Conservation (phyloP, 1,139 yeast species). For the Arxiozyma bovina region DNA sequence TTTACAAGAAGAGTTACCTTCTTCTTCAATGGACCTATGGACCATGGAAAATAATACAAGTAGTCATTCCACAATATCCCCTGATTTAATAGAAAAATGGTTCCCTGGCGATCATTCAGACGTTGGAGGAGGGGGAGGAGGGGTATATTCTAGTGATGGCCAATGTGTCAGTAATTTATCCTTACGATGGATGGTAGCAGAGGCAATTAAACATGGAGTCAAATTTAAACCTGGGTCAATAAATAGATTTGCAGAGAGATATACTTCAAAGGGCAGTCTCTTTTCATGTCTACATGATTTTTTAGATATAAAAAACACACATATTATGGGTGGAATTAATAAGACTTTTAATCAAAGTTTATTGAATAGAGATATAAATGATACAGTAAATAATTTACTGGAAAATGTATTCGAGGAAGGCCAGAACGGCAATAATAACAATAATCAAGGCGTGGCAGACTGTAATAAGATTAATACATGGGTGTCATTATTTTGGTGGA, state of each 20-base stretch:
- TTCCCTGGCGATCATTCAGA: slow-evolving; percentile 63
- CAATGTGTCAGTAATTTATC: slow-evolving; percentile 35
- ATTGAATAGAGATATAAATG: not conserved
- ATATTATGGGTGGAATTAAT: not conserved
- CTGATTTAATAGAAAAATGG: slow-evolving; percentile 47
- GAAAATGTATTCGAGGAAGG: not conserved
- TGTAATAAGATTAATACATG: slow-evolving; percentile 12
- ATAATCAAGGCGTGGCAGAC: not conserved
- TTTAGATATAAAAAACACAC: slow-evolving; percentile 25
- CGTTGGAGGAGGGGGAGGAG: slow-evolving; percentile 60
- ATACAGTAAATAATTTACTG: too few relatives aligned
- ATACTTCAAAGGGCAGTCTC: slow-evolving; percentile 35
- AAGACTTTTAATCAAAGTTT: not conserved
- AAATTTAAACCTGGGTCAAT: slow-evolving; percentile 37
- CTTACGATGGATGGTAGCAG: slow-evolving; percentile 50
- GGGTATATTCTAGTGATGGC: slow-evolving; percentile 43
- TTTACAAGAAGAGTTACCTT: not conserved
- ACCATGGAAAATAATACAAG: not conserved
- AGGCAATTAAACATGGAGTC: slow-evolving; percentile 44
- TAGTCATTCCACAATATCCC: slow-evolving; percentile 4
- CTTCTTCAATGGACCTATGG: not conserved
- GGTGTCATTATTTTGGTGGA: slow-evolving; percentile 43
- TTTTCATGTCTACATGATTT: slow-evolving; percentile 44
- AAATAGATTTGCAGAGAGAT: slow-evolving; percentile 34
- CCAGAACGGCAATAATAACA: not conserved